These are phyloP conservation scores for Leccinum variicolor DNA, from an alignment of 768 basidiomycete genomes.

Conservation along the genomic window DNA sequence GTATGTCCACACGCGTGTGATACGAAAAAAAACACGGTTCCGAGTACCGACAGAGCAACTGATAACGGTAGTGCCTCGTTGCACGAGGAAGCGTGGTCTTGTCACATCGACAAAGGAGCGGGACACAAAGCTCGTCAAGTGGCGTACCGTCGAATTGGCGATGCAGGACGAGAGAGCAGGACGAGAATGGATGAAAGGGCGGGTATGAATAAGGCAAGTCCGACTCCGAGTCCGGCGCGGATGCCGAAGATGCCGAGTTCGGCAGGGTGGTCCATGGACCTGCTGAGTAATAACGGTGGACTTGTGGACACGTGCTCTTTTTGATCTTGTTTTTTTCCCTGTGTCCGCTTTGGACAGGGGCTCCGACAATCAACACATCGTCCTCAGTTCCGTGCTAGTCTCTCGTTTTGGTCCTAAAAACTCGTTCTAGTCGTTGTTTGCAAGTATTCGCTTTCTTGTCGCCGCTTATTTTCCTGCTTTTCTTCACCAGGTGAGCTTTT, in stretches of 20 bases:
- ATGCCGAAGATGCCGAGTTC: constrained; percentile 10
- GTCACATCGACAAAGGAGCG: background rate
- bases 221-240: constrained; percentile 4
- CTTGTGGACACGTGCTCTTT: constrained; percentile 27
- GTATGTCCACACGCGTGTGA: constrained; percentile 1
- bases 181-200: constrained; percentile 13
- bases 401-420: constrained; percentile 15
- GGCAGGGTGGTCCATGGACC: constrained; percentile 27
- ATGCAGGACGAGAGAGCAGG: constrained; percentile 10
- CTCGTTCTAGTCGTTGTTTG: constrained; percentile 7
- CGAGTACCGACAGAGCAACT: constrained; percentile 3
- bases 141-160: constrained; percentile 7
- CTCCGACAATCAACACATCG: constrained; percentile 36
- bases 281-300: constrained; percentile 22
- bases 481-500: constrained; percentile 12
- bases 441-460: constrained; percentile 1
- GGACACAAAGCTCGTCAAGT: background rate
- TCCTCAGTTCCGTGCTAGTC: constrained; percentile 15
- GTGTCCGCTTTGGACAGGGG: constrained; percentile 35
- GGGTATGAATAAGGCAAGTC: background rate
- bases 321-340: constrained; percentile 36
- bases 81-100: constrained; percentile 1
- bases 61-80: constrained; percentile 9
- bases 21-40: constrained; percentile 2
- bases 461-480: background rate